Percentiles rank a stretch among this genome's conserved stretches.
phyloP scores from a whole-genome alignment of 495 filamentous ascomycete species.

The Penicillium chermesinum region DNA sequence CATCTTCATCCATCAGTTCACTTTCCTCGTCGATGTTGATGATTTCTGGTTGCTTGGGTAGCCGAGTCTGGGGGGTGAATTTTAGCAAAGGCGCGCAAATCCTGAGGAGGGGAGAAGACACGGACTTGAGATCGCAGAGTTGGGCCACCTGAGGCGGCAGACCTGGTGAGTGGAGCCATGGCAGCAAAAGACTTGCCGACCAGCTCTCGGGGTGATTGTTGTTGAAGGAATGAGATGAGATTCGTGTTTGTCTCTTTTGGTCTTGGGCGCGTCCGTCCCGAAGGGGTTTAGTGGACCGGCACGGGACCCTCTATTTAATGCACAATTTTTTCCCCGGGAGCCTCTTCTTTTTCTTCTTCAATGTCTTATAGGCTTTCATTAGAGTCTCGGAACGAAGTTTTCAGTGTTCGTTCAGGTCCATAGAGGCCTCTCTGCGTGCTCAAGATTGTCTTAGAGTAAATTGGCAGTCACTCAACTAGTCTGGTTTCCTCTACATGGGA shows the following conservation, averaged over 20 bases:
- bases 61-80: slow-evolving; percentile 27
- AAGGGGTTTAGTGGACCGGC: slow-evolving; percentile 27
- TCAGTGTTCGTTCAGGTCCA: slow-evolving; percentile 95
- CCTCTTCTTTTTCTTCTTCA: slow-evolving; percentile 52
- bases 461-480: slow-evolving; percentile 65
- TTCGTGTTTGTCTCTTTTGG: slow-evolving; percentile 32
- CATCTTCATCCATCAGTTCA: slow-evolving; percentile 18
- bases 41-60: slow-evolving; percentile 31
- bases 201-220: slow-evolving; percentile 13
- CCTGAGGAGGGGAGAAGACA: background rate
- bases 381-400: slow-evolving; percentile 97
- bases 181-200: background rate
- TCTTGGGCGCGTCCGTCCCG: slow-evolving; percentile 33
- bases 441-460: slow-evolving; percentile 93
- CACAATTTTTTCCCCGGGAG: slow-evolving; percentile 39
- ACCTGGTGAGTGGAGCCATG: slow-evolving; percentile 30
- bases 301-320: slow-evolving; percentile 24
- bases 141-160: slow-evolving; percentile 10
- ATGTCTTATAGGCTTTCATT: slow-evolving; percentile 96
- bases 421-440: slow-evolving; percentile 85
- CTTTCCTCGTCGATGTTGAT: slow-evolving; percentile 40
- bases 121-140: slow-evolving; percentile 17
- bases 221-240: slow-evolving; percentile 12
- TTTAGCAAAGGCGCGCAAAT: slow-evolving; percentile 5
- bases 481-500: slow-evolving; percentile 50